Evolutionary conservation across 2,329 filamentous ascomycete genomes (phyloP).

Genomic region (Fusarium chaquense): DNA sequence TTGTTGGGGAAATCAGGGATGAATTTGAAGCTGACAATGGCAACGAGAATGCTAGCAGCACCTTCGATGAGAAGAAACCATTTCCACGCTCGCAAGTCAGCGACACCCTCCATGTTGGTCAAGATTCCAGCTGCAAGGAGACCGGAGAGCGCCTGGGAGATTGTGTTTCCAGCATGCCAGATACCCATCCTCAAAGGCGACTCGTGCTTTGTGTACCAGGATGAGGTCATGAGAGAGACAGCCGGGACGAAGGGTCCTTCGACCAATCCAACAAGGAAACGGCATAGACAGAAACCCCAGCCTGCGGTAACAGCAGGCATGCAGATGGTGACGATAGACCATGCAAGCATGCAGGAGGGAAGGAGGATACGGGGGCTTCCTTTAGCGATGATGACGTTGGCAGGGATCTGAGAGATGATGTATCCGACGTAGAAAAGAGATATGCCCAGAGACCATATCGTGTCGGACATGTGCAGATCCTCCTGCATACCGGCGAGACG

Average conservation of each 20-base stretch:
- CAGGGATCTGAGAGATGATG: constrained; percentile 60
- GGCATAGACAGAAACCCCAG: constrained; percentile 49
- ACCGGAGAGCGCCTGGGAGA: constrained; percentile 59
- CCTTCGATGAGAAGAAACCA: constrained; percentile 59
- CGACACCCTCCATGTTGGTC: constrained; percentile 56
- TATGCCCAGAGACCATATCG: constrained; percentile 55
- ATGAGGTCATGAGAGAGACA: constrained; percentile 57
- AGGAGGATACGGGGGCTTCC: constrained; percentile 52
- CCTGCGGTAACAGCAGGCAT: constrained; percentile 56
- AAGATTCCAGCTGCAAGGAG: constrained; percentile 59
- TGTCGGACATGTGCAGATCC: constrained; percentile 53
- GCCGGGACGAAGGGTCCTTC: constrained; percentile 60
- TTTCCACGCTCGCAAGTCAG: constrained; percentile 54
- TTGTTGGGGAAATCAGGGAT: constrained; percentile 53
- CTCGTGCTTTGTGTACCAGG: constrained; percentile 62
- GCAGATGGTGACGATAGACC: constrained; percentile 57
- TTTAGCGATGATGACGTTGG: constrained; percentile 60
- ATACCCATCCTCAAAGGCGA: constrained; percentile 58
- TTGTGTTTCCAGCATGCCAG: constrained; percentile 60
- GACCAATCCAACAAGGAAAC: constrained; percentile 50
- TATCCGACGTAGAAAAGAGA: constrained; percentile 61
- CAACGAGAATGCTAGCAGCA: constrained; percentile 50
- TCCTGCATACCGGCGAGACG: constrained; percentile 54
- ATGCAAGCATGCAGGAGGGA: constrained; percentile 56
- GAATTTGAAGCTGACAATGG: constrained; percentile 50